These are phyloP conservation scores for Conringia planisiliqua DNA, from an alignment of 345 rosid genomes.

Conservation along the genomic window DNA sequence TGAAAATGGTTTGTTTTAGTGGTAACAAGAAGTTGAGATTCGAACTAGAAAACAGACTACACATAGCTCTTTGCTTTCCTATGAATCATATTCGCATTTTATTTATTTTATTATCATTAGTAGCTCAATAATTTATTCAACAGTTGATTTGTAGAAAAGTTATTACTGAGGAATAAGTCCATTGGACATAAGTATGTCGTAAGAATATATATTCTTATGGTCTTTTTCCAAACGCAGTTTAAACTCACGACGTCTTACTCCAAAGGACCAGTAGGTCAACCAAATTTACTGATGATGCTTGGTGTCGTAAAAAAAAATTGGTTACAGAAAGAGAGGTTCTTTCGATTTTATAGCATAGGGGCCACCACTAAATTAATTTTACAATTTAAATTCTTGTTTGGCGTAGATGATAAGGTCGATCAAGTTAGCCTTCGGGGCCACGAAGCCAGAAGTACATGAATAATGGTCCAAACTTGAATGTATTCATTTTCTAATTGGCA, in stretches of 20 bases:
- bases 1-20: background rate
- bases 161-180: background rate
- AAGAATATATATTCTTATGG: too few relatives aligned
- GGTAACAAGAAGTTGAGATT: slow-evolving; percentile 8
- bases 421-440: slow-evolving; percentile 17
- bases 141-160: background rate
- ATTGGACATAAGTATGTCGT: background rate
- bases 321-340: background rate
- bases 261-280: background rate
- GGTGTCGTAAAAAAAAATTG: background rate
- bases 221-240: too few relatives aligned
- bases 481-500: background rate
- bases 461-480: slow-evolving; percentile 2
- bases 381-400: background rate
- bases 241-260: background rate
- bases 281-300: background rate
- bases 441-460: background rate
- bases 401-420: slow-evolving; percentile 23
- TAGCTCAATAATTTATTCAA: background rate
- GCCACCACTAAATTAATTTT: slow-evolving; percentile 18
- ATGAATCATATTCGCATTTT: background rate
- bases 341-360: slow-evolving; percentile 16
- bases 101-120: background rate
- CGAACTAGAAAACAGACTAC: slow-evolving; percentile 3
- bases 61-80: background rate